Percentiles rank a stretch among this genome's conserved stretches.
These are phyloP conservation scores for Penicillium alfredii DNA, from an alignment of 495 filamentous ascomycete genomes.

Conservation along the genomic window DNA sequence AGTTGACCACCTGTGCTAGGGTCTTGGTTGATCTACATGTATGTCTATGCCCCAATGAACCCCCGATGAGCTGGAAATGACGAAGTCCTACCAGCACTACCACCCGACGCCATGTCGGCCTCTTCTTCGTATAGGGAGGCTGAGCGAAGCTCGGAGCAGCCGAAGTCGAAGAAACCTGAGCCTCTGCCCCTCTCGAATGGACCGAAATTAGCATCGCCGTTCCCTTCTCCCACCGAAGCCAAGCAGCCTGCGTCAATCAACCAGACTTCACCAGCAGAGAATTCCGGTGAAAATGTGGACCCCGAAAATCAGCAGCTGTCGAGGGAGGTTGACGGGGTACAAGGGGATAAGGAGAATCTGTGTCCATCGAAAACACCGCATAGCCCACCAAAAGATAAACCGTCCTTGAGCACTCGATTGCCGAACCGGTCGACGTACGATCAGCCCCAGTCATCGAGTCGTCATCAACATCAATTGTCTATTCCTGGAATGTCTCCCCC, in stretches of 20 bases:
- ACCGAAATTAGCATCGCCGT: slow-evolving; percentile 26
- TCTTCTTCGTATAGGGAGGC: slow-evolving; percentile 19
- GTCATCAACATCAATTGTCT: slow-evolving; percentile 24
- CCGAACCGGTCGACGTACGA: slow-evolving; percentile 26
- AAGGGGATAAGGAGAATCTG: slow-evolving; percentile 18
- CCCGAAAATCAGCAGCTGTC: slow-evolving; percentile 2
- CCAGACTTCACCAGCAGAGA: slow-evolving; percentile 8
- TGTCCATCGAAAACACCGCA: slow-evolving; percentile 18
- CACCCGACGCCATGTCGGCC: slow-evolving; percentile 23
- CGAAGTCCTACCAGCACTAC: slow-evolving; percentile 12
- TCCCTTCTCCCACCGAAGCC: slow-evolving; percentile 31
- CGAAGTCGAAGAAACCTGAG: slow-evolving; percentile 21
- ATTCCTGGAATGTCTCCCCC: slow-evolving; percentile 35
- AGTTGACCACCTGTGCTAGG: slow-evolving; percentile 3
- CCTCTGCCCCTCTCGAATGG: slow-evolving; percentile 16
- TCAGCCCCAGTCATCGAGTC: slow-evolving; percentile 14
- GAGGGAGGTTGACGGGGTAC: slow-evolving; percentile 1
- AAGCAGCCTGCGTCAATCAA: slow-evolving; percentile 19
- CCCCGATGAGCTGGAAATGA: slow-evolving; percentile 17
- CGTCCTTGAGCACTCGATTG: slow-evolving; percentile 24
- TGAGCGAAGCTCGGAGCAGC: slow-evolving; percentile 15
- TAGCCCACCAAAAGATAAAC: slow-evolving; percentile 14
- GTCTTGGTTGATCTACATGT: slow-evolving; percentile 18
- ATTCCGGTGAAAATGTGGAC: slow-evolving; percentile 3
- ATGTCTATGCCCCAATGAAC: slow-evolving; percentile 7